Percentiles rank a stretch among this genome's conserved stretches.
These are phyloP conservation scores for Silene noctiflora DNA, from an alignment of 179 eudicot species.

Conservation along the genomic window DNA sequence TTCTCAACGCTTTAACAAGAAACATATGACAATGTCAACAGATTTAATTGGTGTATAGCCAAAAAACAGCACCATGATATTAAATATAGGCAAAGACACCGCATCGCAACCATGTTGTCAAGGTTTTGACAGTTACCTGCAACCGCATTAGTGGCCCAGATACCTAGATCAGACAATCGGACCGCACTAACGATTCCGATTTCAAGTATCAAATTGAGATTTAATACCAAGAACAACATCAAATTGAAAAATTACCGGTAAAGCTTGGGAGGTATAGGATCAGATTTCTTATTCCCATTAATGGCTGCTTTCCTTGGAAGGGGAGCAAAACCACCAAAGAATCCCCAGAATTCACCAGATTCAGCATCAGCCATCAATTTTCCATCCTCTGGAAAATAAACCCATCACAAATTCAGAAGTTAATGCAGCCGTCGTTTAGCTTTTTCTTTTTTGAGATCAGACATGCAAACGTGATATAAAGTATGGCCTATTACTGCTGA, in stretches of 20 bases:
- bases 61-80: not conserved
- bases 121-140: too few relatives aligned
- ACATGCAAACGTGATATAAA: too few relatives aligned
- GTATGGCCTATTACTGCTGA: too few relatives aligned
- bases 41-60: not conserved
- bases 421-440: not conserved
- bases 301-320: constrained; percentile 70
- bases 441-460: not conserved
- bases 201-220: too few relatives aligned
- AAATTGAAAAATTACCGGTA: constrained; percentile 47
- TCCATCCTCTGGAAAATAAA: constrained; percentile 71
- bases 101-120: too few relatives aligned
- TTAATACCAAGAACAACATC: not conserved
- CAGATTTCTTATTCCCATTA: constrained; percentile 40
- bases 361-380: constrained; percentile 94
- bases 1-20: constrained; percentile 61
- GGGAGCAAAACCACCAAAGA: constrained; percentile 99
- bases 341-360: constrained; percentile 96
- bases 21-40: constrained; percentile 22
- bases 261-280: constrained; percentile 51
- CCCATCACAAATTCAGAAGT: constrained; percentile 13
- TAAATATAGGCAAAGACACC: not conserved
- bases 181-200: too few relatives aligned
- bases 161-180: too few relatives aligned
- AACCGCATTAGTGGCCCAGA: too few relatives aligned